A percentile compares a stretch with the other conserved stretches of the same genome.
These are phyloP conservation scores for Pseudogymnoascus sp. DNA, from an alignment of 2,329 filamentous ascomycete species.

Conservation along the genomic window DNA sequence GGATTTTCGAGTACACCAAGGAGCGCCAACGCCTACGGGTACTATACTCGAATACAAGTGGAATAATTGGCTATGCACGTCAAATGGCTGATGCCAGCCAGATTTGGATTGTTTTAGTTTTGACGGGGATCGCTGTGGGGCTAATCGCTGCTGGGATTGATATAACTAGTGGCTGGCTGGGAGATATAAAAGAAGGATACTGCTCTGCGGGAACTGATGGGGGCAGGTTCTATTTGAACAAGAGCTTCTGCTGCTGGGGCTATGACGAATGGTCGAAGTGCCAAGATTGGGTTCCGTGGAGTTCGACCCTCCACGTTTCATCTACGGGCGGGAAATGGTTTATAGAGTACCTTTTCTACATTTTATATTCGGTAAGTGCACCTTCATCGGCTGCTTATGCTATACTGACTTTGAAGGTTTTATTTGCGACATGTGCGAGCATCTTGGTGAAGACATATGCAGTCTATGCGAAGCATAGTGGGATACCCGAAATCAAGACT, in stretches of 20 bases:
- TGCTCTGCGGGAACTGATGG: conserved; percentile 72
- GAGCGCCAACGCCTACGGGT: conserved; percentile 82
- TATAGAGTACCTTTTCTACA: conserved; percentile 80
- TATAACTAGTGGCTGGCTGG: conserved; percentile 86
- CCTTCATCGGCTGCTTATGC: conserved; percentile 12
- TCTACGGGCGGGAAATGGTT: conserved; percentile 68
- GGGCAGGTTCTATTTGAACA: conserved; percentile 85
- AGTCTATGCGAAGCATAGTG: conserved; percentile 84
- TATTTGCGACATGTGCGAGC: conserved; percentile 72
- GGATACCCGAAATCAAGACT: conserved; percentile 97
- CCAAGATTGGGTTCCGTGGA: conserved; percentile 82
- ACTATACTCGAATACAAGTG: conserved; percentile 60
- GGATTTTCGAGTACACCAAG: conserved; percentile 98
- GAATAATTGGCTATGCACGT: conserved; percentile 64
- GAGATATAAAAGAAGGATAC: conserved; percentile 83
- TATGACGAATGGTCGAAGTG: conserved; percentile 79
- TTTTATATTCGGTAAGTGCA: conserved; percentile 66
- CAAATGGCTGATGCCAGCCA: conserved; percentile 78
- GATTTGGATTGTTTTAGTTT: conserved; percentile 82
- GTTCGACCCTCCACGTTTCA: conserved; percentile 59
- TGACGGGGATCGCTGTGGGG: conserved; percentile 78
- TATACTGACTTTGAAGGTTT: conserved; percentile 42
- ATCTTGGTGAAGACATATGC: conserved; percentile 78
- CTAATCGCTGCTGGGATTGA: conserved; percentile 82
- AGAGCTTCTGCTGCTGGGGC: conserved; percentile 86